Evolutionary conservation across 2,329 filamentous ascomycete genomes (phyloP), one percentile per base, ranked within the genome.

Genomic region (Exophiala xenobiotica): DNA sequence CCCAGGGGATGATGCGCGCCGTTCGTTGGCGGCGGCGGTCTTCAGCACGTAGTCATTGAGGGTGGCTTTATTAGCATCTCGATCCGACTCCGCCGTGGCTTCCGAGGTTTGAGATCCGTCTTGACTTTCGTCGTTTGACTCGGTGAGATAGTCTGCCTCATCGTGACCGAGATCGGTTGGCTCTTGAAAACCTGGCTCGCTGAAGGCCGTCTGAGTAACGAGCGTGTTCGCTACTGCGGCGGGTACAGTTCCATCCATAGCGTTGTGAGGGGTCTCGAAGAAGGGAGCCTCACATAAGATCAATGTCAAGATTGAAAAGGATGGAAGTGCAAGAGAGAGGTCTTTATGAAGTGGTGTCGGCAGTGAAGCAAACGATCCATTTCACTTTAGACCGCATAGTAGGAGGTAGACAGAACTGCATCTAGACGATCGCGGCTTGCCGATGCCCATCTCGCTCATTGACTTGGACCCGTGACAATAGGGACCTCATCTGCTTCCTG

Each of bases 41-140:
- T 41, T 20, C 16, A 49, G 37, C 22, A 59, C 31, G 42, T 55
- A 56, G 18, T 57, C 42, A 7, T 46, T 51, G 11, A 59, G 52
- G 9, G 49, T 51, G 3, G 49, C 51, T 27, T 45, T 49, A 41
- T 60, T 53, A 5, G 48, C 46, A 8, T 56, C 45, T 29, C 38
- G 40, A 16, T 50, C 43, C 5, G 37, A 18, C 9, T 24, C 39
- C 11, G 9, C 33, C 8, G 16, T 23, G 31, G 16, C 5, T 9
- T 14, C 16, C 26, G 40, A 29, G 14, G 16, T 24, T 3, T 31
- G 12, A n/a, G 46, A 37, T 9, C 27, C 46, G 19, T 43, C 27
- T 7, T 33, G 14, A 31, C 20, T 23, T 37, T 46, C 54, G 42
- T 51, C 39, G 6, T 56, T 44, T 4, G 49, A 49, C 6, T 52